These are phyloP conservation scores for Cystofilobasidium ferigula DNA, from an alignment of 768 basidiomycete species.

Conservation along the genomic window DNA sequence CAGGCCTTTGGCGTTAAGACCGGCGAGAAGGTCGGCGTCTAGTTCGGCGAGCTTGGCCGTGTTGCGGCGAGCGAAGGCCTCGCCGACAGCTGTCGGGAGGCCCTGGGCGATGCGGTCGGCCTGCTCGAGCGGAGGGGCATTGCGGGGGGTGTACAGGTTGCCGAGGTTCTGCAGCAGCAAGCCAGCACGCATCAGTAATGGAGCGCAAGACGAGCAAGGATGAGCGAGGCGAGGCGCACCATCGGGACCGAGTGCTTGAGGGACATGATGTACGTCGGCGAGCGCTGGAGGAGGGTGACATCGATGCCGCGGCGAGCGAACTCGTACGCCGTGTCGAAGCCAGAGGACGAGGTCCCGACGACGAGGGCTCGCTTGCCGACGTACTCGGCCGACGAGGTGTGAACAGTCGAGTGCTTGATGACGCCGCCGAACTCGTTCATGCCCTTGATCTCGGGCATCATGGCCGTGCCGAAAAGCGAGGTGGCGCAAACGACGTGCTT, in stretches of 20 bases:
- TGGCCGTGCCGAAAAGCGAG: background rate
- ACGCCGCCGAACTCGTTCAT: slow-evolving; percentile 30
- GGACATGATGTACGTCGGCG: slow-evolving; percentile 13
- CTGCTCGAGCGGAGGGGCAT: slow-evolving; percentile 1
- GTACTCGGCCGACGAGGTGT: slow-evolving; percentile 28
- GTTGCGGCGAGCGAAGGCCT: slow-evolving; percentile 10
- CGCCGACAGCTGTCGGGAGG: slow-evolving; percentile 1
- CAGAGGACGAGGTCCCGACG: slow-evolving; percentile 12
- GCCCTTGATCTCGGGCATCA: slow-evolving; percentile 28
- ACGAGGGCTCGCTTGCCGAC: slow-evolving; percentile 33
- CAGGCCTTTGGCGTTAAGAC: slow-evolving; percentile 29
- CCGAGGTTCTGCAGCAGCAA: background rate
- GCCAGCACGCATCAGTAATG: too few species aligned
- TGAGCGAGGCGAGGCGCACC: background rate
- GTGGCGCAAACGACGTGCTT: slow-evolving; percentile 6
- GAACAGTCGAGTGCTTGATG: slow-evolving; percentile 31
- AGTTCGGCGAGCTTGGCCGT: slow-evolving; percentile 12
- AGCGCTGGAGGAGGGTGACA: slow-evolving; percentile 17
- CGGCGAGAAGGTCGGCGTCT: slow-evolving; percentile 29
- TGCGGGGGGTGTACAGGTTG: background rate
- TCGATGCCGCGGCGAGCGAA: slow-evolving; percentile 10
- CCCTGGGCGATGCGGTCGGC: slow-evolving; percentile 13
- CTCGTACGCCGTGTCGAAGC: slow-evolving; percentile 15
- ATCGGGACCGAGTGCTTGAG: background rate
- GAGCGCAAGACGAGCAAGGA: too few species aligned